Base-by-base conservation (phyloP, 441 rosid genomes). In the Syzygium syzygioides region DNA sequence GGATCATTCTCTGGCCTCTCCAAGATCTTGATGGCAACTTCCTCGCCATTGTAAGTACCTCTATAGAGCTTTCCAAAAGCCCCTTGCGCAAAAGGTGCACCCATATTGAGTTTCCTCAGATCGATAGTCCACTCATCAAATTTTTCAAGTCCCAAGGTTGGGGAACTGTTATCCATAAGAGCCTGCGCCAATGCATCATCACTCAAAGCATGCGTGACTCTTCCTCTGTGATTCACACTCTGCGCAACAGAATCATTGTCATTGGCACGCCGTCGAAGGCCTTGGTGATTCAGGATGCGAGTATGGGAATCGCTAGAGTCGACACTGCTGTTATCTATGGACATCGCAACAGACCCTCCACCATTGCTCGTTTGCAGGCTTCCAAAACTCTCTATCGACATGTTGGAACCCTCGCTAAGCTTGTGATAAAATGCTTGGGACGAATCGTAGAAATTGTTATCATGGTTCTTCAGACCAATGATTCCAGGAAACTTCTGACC, bases 51-150 rank as follows among this genome's bases (percentile, higher is more conserved):
- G 86, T 93, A 94, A 20, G 93, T 93, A 26, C 95, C 94, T 88
- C 93, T 88, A 66, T 93, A 94, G 55, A 94, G 90, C 88, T 91
- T 92, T 85, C 94, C 94, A 88, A 92, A 94, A 88, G 94, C 92
- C 54, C 94, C 95, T 91, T 94, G 93, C 0, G 94, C 94, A 89
- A 94, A 94, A 76, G 94, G 90, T 26, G 89, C 87, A 13, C 94
- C 94, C 93, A 93, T 91, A 68, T 87, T 92, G 56, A 94, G 94
- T 55, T 90, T 93, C 87, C 90, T 91, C 50, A 94, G 88, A 88
- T 94, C 94, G 25, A 94, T 89, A 6, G 93, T 94, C 95, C 95
- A 94, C 64, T 93, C 93, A 6, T 91, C 92, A 57, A 85, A 94
- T 32, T 90, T 91, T 50, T 85, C 91, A 45, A 93, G 88, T 28